A percentile compares a stretch with the other conserved stretches of the same genome.
Evolutionary conservation across 371 early-diverging fungal species (phyloP).

Genomic region (Mortierella sp.): DNA sequence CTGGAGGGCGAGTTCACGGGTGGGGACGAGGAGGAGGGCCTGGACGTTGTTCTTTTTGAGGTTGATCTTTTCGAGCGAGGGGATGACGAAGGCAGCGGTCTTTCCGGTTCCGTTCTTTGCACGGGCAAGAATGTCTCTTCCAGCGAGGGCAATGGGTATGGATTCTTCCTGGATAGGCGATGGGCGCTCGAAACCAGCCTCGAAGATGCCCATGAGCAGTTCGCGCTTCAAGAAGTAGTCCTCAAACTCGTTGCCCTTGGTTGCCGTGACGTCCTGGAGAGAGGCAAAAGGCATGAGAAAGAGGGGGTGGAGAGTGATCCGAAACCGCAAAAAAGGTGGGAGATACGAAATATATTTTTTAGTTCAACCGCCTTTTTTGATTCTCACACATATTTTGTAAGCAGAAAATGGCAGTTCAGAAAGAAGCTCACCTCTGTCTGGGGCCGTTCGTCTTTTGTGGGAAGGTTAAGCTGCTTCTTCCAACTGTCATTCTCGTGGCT

Average conservation of each 20-base stretch:
- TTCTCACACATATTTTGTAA: slow-evolving; percentile 1
- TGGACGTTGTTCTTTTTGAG: slow-evolving; percentile 84
- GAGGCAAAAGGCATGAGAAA: background rate
- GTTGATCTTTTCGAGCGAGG: slow-evolving; percentile 95
- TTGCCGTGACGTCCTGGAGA: slow-evolving; percentile 89
- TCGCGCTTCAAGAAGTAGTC: slow-evolving; percentile 97
- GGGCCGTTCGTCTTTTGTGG: slow-evolving; percentile 87
- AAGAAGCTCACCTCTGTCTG: slow-evolving; percentile 81
- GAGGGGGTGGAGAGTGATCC: background rate
- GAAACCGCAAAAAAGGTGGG: background rate
- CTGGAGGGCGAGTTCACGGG: slow-evolving; percentile 97
- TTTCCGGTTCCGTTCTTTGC: slow-evolving; percentile 99
- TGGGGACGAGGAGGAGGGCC: slow-evolving; percentile 94
- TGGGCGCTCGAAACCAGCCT: slow-evolving; percentile 98
- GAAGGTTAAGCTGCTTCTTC: slow-evolving; percentile 82
- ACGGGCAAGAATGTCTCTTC: slow-evolving; percentile 95
- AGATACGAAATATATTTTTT: background rate
- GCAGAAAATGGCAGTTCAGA: background rate
- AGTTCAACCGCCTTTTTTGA: too few relatives aligned
- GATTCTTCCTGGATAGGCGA: slow-evolving; percentile 99
- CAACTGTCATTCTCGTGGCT: slow-evolving; percentile 79
- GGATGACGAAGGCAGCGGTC: slow-evolving; percentile 98
- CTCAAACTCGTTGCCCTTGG: slow-evolving; percentile 98
- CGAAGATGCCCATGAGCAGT: slow-evolving; percentile 98
- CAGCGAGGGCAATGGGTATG: slow-evolving; percentile 97